Conservation (phyloP, 306 rosid genomes). For the Sicyos baderoa region DNA sequence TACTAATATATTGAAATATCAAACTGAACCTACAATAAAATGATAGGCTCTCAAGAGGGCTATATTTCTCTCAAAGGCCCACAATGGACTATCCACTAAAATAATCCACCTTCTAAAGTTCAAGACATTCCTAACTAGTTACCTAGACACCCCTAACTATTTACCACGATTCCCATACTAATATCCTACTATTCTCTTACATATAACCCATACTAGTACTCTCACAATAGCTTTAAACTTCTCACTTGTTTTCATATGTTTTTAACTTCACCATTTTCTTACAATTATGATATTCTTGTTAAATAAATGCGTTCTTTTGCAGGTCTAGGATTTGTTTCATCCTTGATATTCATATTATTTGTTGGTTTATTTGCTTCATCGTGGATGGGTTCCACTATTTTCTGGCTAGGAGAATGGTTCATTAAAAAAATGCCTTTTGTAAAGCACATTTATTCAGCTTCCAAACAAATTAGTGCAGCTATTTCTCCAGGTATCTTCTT, state of each 20-base stretch:
- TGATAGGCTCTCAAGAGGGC: too few species aligned
- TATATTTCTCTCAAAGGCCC: too few species aligned
- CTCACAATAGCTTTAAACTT: background rate
- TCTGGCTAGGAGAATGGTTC: conserved; percentile 46
- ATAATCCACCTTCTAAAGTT: too few species aligned
- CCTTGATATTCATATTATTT: conserved; percentile 32
- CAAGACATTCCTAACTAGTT: too few species aligned
- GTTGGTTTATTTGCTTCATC: conserved; percentile 48
- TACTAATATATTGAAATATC: too few species aligned
- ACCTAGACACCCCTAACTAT: too few species aligned
- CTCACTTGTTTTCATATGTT: background rate
- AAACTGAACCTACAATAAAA: too few species aligned
- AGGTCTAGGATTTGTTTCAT: conserved; percentile 47
- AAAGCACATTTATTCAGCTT: conserved; percentile 48
- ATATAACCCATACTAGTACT: too few species aligned
- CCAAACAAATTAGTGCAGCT: conserved; percentile 48
- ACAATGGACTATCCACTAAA: too few species aligned
- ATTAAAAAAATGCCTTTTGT: conserved; percentile 48
- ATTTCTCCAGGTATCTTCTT: conserved; percentile 40
- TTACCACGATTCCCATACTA: too few species aligned
- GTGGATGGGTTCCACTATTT: conserved; percentile 50
- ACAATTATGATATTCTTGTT: background rate
- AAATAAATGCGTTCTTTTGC: conserved; percentile 20
- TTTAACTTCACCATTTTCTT: background rate
- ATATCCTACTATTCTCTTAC: too few species aligned